Conservation (phyloP, 2,329 filamentous ascomycete genomes). For the Talaromyces sp. region DNA sequence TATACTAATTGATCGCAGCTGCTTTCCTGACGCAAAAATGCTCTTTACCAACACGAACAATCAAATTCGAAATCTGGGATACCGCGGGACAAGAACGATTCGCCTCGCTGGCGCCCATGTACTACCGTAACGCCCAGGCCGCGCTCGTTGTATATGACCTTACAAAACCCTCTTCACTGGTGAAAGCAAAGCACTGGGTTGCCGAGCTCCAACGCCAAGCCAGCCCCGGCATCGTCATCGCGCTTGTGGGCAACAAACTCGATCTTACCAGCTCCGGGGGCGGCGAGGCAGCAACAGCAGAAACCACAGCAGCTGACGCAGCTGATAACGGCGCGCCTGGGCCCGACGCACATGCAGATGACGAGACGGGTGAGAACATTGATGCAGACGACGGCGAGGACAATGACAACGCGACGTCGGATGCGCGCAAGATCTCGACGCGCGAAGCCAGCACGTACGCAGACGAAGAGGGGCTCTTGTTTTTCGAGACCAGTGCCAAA, state of each 20-base stretch:
- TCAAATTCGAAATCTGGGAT: conserved; percentile 88
- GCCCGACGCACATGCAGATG: conserved; percentile 25
- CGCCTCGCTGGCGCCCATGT: conserved; percentile 94
- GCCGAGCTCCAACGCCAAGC: conserved; percentile 95
- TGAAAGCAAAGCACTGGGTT: conserved; percentile 98
- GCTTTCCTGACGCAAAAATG: conserved; percentile 99
- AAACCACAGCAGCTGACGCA: conserved; percentile 16
- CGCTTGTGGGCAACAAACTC: conserved; percentile 92
- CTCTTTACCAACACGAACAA: conserved; percentile 81
- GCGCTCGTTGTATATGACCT: conserved; percentile 98
- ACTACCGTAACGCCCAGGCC: conserved; percentile 97
- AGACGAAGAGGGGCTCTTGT: conserved; percentile 86
- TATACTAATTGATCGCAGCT: conserved; percentile 48
- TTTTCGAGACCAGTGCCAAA: conserved; percentile 98
- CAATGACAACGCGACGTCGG: conserved; percentile 58
- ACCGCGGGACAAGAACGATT: conserved; percentile 97
- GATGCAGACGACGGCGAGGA: conserved; percentile 38
- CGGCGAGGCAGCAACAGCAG: conserved; percentile 33
- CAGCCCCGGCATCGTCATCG: conserved; percentile 92
- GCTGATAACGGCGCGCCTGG: conserved; percentile 32
- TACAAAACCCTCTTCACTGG: conserved; percentile 88
- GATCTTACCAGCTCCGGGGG: conserved; percentile 65
- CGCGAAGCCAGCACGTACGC: conserved; percentile 89
- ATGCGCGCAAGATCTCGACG: conserved; percentile 83
- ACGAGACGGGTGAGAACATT: conserved; percentile 33